Base-by-base conservation (phyloP, 2,329 filamentous ascomycete genomes). In the Epichloe elymi region DNA sequence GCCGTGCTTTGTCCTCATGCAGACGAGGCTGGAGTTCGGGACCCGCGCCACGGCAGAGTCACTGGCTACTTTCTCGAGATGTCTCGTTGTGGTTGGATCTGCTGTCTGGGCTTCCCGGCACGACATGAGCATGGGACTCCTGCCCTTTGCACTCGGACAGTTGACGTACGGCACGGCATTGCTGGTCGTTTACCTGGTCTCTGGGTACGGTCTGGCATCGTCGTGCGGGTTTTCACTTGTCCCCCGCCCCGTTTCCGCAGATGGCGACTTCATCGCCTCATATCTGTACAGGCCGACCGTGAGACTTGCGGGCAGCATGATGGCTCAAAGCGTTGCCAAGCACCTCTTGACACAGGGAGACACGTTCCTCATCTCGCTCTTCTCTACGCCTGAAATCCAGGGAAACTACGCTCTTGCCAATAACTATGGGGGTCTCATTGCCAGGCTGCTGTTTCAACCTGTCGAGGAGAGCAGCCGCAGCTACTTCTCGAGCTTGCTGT, bases 261-360 rank as follows among this genome's bases (percentile, higher is more conserved):
- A 57, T 0, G 19, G 51, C 5, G 57, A 64, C n/a, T 85, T 82
- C 59, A 59, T 79, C 44, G 58, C 75, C 4, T 74, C 73, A 2
- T 76, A 77, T 55, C 88, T 96, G 62, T 85, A 87, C 53, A 71
- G 71, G 11, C 77, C 82, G 2, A 80, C 94, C 1, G 70, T 93
- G 30, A 76, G 76, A 15, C 77, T 97, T 3, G 85, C 85, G 4
- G 74, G 77, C n/a, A 94, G 85, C 60, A 79, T 97, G 65, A 91
- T 89, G 69, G 72, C 89, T 6, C 93, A 98, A 68, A 90, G 87
- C 37, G 69, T 88, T 19, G 80, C 97, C 60, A 98, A 98, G 67
- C 91, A 97, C 64, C 65, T 97, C 49, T 78, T 98, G 49, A 97
- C 93, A 0, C 89, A 97, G 68, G 93, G 91, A 53, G 93, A 98